Evolutionary conservation across 2,329 filamentous ascomycete species (phyloP).

Genomic region (Monilinia aucupariae): DNA sequence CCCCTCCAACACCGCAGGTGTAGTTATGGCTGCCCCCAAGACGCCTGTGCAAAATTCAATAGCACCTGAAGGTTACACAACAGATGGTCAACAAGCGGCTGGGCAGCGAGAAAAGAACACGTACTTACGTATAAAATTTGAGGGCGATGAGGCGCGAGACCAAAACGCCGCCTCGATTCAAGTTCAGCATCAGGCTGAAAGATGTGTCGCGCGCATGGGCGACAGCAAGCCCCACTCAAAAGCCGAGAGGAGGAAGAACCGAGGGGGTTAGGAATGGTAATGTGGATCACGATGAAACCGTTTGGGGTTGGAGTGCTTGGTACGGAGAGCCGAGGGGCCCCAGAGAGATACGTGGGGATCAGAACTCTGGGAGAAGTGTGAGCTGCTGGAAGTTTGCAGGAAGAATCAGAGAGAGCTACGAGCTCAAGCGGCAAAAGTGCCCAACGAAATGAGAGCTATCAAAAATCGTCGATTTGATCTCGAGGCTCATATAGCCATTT

Average conservation of each 20-base stretch:
- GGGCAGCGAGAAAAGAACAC: background rate
- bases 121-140: background rate
- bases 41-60: background rate
- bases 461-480: no score
- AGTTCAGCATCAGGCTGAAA: background rate
- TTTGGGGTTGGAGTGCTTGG: background rate
- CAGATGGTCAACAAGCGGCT: background rate
- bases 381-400: no score
- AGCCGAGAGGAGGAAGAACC: background rate
- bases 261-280: background rate
- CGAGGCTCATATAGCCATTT: no score
- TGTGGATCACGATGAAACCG: background rate
- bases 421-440: no score
- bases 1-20: no score
- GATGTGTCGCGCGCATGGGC: fast-evolving
- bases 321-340: background rate
- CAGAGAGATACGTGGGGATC: no score
- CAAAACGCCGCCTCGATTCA: background rate
- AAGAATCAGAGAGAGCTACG: no score
- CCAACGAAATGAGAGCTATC: no score
- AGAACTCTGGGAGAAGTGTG: no score
- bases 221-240: background rate
- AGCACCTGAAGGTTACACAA: background rate
- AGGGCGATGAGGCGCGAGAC: background rate
- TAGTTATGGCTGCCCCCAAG: no score